phyloP scores from a whole-genome alignment of 139 green algal genomes.

The Bryopsis sp. region DNA sequence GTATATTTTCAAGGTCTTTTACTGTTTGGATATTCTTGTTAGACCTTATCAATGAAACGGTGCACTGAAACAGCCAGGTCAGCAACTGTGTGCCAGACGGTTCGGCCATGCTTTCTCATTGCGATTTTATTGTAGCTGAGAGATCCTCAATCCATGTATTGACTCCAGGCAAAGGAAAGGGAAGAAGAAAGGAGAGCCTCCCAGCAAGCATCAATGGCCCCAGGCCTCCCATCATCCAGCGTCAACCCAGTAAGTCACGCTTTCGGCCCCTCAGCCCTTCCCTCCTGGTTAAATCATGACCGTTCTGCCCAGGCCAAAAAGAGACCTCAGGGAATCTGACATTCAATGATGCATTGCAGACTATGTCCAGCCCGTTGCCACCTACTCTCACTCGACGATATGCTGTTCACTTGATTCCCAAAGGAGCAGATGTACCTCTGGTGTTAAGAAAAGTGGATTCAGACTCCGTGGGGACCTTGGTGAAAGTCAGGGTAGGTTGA shows the following conservation, averaged over 20 bases:
- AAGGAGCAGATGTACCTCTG: constrained; percentile 19
- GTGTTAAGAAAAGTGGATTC: constrained; percentile 62
- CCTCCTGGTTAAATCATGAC: constrained; percentile 20
- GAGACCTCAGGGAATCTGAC: too few relatives aligned
- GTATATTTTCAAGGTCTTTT: too few relatives aligned
- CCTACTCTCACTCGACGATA: constrained; percentile 71
- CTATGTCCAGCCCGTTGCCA: constrained; percentile 41
- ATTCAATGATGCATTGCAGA: too few relatives aligned
- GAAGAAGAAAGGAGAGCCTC: background rate
- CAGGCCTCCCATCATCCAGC: background rate
- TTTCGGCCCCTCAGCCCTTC: background rate
- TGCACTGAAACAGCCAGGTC: too few relatives aligned
- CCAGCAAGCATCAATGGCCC: background rate
- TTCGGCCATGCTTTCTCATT: too few relatives aligned
- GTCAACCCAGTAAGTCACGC: background rate
- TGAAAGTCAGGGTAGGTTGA: constrained; percentile 55
- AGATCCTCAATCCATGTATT: too few relatives aligned
- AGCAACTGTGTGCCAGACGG: too few relatives aligned
- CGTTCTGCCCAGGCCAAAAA: constrained; percentile 17
- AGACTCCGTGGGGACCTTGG: constrained; percentile 74
- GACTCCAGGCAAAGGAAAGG: too few relatives aligned
- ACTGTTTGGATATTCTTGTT: too few relatives aligned
- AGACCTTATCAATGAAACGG: too few relatives aligned
- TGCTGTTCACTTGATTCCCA: constrained; percentile 65
- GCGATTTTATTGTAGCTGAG: too few relatives aligned